Evolutionary conservation across 192 early-diverging fungal species (phyloP).

Genomic region (Coemansia sp.): DNA sequence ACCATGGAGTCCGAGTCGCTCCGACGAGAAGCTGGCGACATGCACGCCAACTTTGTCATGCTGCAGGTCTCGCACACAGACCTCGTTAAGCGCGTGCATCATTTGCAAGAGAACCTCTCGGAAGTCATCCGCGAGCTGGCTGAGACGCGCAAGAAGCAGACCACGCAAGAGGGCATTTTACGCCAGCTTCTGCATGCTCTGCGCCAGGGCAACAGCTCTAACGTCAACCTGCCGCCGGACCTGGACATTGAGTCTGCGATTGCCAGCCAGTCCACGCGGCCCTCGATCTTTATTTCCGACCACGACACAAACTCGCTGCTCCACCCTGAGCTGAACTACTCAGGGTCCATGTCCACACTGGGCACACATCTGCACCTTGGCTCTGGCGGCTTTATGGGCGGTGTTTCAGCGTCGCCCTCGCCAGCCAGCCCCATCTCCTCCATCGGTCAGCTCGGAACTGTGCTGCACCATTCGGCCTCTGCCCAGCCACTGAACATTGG

Average conservation of each 20-base stretch:
- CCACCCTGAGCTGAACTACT: slow-evolving; percentile 48
- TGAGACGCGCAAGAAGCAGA: slow-evolving; percentile 71
- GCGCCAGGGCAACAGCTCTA: slow-evolving; percentile 31
- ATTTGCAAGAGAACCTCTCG: slow-evolving; percentile 71
- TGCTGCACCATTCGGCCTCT: slow-evolving; percentile 47
- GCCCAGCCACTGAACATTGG: slow-evolving; percentile 32
- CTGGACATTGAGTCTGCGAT: slow-evolving; percentile 50
- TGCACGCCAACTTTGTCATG: slow-evolving; percentile 73
- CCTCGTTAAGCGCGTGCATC: slow-evolving; percentile 69
- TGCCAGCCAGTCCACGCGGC: slow-evolving; percentile 43
- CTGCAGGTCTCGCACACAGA: slow-evolving; percentile 75
- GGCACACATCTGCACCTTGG: slow-evolving; percentile 46
- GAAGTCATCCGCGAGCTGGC: slow-evolving; percentile 72
- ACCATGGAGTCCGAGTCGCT: slow-evolving; percentile 80
- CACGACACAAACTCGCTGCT: slow-evolving; percentile 53
- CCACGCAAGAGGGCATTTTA: slow-evolving; percentile 65
- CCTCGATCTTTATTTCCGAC: slow-evolving; percentile 54
- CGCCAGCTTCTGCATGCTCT: slow-evolving; percentile 62
- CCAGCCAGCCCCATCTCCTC: slow-evolving; percentile 47
- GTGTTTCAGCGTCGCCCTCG: slow-evolving; percentile 31
- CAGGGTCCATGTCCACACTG: slow-evolving; percentile 46
- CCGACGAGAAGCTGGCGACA: slow-evolving; percentile 72
- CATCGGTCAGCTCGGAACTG: slow-evolving; percentile 41
- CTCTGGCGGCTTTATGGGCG: slow-evolving; percentile 39
- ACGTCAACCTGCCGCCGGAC: slow-evolving; percentile 34